phyloP scores from a whole-genome alignment of 371 early-diverging fungal species.

The Syncephalastrum sp. region DNA sequence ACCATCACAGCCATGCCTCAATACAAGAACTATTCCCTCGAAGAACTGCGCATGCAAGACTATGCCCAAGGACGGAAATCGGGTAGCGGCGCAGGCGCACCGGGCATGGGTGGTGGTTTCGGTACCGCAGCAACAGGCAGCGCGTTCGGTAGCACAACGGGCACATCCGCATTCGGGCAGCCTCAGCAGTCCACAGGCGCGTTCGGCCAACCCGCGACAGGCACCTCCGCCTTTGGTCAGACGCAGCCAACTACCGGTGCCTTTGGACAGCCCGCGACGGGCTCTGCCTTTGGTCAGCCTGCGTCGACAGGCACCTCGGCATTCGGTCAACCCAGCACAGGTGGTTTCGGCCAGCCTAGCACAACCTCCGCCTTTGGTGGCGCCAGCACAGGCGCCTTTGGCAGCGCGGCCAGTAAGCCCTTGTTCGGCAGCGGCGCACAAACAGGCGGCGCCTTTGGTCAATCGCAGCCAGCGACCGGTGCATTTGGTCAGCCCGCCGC shows the following conservation, averaged over 20 bases:
- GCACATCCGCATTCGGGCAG: constrained; percentile 28
- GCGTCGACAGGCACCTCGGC: constrained; percentile 26
- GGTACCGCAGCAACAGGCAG: constrained; percentile 36
- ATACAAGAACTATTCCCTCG: constrained; percentile 82
- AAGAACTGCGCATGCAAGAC: constrained; percentile 92
- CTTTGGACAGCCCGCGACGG: constrained; percentile 30
- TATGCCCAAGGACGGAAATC: constrained; percentile 83
- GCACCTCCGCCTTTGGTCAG: constrained; percentile 50
- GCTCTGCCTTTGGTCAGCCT: constrained; percentile 29
- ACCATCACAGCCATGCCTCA: constrained; percentile 89
- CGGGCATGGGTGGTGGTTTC: constrained; percentile 25
- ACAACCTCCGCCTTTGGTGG: constrained; percentile 36
- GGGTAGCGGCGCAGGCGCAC: constrained; percentile 32
- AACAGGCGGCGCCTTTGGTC: constrained; percentile 10
- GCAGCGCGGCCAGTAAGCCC: constrained; percentile 32
- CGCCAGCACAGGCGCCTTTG: constrained; percentile 30
- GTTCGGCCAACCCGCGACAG: constrained; percentile 29
- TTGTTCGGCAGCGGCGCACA: constrained; percentile 31
- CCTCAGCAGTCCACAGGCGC: constrained; percentile 11
- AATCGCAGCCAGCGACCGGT: constrained; percentile 11
- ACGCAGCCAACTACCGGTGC: constrained; percentile 30
- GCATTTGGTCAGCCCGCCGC: constrained; percentile 30
- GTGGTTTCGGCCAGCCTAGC: constrained; percentile 49
- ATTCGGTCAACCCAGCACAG: constrained; percentile 29
- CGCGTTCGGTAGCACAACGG: constrained; percentile 31